A percentile compares a stretch with the other conserved stretches of the same genome.
phyloP scores from a whole-genome alignment of 2,329 filamentous ascomycete genomes.

The Dactylellina drechsleri region DNA sequence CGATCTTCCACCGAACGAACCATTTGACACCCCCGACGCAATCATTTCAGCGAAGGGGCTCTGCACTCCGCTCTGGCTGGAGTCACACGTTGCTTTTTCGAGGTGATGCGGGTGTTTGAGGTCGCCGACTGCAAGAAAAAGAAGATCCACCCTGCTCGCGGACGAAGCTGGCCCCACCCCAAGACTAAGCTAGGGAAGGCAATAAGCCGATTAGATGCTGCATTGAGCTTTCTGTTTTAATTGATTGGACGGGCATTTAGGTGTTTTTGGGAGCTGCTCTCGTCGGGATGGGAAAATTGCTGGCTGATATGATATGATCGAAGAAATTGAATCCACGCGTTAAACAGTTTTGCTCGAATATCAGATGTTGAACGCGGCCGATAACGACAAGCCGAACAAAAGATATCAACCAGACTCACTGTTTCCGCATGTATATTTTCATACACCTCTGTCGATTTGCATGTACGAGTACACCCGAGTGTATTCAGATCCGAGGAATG shows the following conservation, averaged over 20 bases:
- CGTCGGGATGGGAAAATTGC: background rate
- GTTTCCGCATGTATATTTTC: no score
- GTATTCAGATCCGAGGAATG: no score
- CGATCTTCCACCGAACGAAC: slow-evolving; percentile 7
- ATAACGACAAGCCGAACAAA: background rate
- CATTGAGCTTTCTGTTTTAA: slow-evolving; percentile 25
- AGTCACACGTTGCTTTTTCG: slow-evolving; percentile 50
- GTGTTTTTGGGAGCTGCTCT: background rate
- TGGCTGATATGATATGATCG: background rate
- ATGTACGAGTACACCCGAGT: no score
- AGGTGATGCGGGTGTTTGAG: slow-evolving; percentile 46
- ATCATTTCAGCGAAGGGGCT: slow-evolving; percentile 20
- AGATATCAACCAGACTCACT: no score
- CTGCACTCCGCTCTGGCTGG: slow-evolving; percentile 31
- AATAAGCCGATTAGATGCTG: slow-evolving; percentile 50
- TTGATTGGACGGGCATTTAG: slow-evolving; percentile 11
- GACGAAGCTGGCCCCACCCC: slow-evolving; percentile 11
- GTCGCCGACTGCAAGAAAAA: slow-evolving; percentile 54
- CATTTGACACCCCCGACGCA: slow-evolving; percentile 21
- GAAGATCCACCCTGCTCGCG: slow-evolving; percentile 15
- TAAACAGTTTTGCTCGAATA: background rate
- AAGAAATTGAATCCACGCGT: background rate
- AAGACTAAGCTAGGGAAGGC: slow-evolving; percentile 44
- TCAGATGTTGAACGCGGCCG: background rate
- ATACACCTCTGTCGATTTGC: no score